These are phyloP conservation scores for Brassica incana DNA, from an alignment of 345 rosid species.

Conservation along the genomic window DNA sequence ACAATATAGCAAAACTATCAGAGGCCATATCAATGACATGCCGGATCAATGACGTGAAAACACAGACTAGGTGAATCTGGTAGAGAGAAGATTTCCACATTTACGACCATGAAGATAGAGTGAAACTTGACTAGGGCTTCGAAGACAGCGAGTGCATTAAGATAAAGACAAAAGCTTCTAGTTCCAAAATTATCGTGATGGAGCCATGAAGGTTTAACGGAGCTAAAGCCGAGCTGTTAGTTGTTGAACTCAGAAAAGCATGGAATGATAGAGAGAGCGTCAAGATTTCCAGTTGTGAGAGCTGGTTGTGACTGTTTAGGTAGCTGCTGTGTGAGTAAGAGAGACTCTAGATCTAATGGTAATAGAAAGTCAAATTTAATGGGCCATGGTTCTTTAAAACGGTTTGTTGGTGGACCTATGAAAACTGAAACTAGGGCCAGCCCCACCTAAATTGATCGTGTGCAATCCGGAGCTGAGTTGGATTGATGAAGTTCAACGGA, in stretches of 20 bases:
- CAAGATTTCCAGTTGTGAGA: not conserved
- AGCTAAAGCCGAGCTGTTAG: too few relatives aligned
- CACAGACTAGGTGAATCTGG: not conserved
- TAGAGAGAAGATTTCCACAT: not conserved
- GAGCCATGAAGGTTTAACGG: not conserved
- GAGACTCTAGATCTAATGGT: too few relatives aligned
- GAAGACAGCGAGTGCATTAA: not conserved
- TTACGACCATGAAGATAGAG: not conserved
- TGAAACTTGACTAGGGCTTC: not conserved
- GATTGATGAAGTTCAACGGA: too few relatives aligned
- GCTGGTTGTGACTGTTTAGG: not conserved
- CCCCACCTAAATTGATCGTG: too few relatives aligned
- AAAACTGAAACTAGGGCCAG: too few relatives aligned
- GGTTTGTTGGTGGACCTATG: too few relatives aligned
- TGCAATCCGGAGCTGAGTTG: too few relatives aligned
- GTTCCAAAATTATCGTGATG: not conserved
- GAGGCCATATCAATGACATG: not conserved
- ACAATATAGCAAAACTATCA: not conserved
- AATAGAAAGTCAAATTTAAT: too few relatives aligned
- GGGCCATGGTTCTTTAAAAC: too few relatives aligned
- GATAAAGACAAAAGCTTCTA: not conserved
- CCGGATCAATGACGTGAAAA: not conserved
- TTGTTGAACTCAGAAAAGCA: too few relatives aligned
- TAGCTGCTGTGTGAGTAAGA: too few relatives aligned
- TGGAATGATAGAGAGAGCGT: not conserved